Evolutionary conservation across 2,329 filamentous ascomycete species (phyloP), one percentile per base, ranked within the genome.

Genomic region (Dothiorella sarmentorum): DNA sequence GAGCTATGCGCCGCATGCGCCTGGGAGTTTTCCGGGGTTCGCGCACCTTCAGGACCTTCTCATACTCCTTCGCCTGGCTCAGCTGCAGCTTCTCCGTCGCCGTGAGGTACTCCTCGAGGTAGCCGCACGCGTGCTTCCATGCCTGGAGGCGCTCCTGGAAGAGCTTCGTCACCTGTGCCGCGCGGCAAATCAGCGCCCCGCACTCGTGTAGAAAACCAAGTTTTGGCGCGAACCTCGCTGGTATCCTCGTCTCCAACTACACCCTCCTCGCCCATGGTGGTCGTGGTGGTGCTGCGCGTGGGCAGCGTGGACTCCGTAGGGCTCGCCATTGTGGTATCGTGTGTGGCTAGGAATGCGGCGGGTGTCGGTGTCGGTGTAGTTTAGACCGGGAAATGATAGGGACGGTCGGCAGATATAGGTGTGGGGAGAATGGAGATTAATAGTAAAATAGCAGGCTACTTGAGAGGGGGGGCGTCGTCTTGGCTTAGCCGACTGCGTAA

Each of bases 81-180:
- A 86, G 88, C 70, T 97, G 88, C 60, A 90, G 81, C 80, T 93
- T 97, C 74, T 96, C 91, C 3, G 91, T 90, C 6, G 89, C 86
- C 27, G 78, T 79, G 68, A 97, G 82, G 73, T 97, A 99, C 53
- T 96, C 91, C 75, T 97, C 91, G 47, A 99, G 82, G 70, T 96
- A 93, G 59, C 82, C 90, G 62, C 91, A 90, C 61, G 92, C 90
- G 73, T 97, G 93, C 74, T 97, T 97, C 91, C 91, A 99, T 45
- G 94, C 94, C 68, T 90, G 88, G 61, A 99, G 81, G 64, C 94
- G 86, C 78, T 97, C 91, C 58, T 87, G 82, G 63, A 99, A 87
- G 51, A 97, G 82, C 70, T 74, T 79, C 43, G 77, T 79, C 38
- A 74, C 71, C 67, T 70, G 57, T 38, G 33, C 17, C 15, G 29